Conservation (phyloP, 164 flowering plant species). For the Santalum album region DNA sequence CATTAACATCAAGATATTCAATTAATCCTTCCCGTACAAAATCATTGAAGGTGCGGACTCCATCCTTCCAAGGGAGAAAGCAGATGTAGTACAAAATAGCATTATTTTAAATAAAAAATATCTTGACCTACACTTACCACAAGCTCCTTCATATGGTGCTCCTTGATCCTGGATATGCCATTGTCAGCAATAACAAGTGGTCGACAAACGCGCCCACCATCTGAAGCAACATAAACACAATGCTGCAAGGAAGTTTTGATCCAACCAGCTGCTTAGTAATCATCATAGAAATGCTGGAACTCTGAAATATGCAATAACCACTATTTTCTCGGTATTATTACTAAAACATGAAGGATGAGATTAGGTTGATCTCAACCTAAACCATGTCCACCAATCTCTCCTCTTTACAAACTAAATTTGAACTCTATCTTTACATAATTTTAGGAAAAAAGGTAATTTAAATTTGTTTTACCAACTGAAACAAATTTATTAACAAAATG, state of each 20-base stretch:
- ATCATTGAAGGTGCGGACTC: slow-evolving; percentile 73
- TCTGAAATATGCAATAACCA: no score
- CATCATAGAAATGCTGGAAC: no score
- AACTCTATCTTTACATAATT: no score
- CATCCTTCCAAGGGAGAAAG: slow-evolving; percentile 46
- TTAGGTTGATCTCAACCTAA: no score
- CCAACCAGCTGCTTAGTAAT: not conserved
- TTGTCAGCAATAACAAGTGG: slow-evolving; percentile 96
- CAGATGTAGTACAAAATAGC: not conserved
- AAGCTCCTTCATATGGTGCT: slow-evolving; percentile 87
- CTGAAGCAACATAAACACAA: slow-evolving; percentile 90
- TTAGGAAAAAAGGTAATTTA: no score
- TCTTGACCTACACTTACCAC: slow-evolving; percentile 29
- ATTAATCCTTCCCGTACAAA: slow-evolving; percentile 82
- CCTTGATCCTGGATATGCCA: slow-evolving; percentile 81
- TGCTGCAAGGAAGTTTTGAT: slow-evolving; percentile 36
- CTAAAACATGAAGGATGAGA: no score
- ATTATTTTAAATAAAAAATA: not conserved
- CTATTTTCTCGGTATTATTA: no score
- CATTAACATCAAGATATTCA: slow-evolving; percentile 97
- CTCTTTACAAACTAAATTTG: no score
- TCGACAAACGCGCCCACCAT: slow-evolving; percentile 99
- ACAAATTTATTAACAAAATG: no score
- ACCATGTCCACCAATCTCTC: no score
- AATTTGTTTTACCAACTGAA: no score